phyloP scores from a whole-genome alignment of 495 filamentous ascomycete genomes.

The Stereocaulon alpinum region DNA sequence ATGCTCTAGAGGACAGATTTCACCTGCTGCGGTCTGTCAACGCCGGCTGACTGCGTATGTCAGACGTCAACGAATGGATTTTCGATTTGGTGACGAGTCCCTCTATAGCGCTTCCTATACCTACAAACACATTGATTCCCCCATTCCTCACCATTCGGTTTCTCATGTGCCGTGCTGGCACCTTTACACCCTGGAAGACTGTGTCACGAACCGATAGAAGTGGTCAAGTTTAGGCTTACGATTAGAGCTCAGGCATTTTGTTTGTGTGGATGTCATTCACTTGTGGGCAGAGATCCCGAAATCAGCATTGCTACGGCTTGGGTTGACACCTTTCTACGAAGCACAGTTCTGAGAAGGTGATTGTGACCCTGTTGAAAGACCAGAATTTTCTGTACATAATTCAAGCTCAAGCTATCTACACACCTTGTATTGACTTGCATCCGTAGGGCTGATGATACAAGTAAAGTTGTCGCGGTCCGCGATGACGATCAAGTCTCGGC shows the following conservation, averaged over 20 bases:
- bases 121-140: not conserved
- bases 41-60: not conserved
- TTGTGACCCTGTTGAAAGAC: not conserved
- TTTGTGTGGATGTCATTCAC: not conserved
- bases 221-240: conserved; percentile 6
- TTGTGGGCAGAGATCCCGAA: too few species aligned
- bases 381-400: not conserved
- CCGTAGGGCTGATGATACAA: not conserved
- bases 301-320: not conserved
- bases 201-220: conserved; percentile 2
- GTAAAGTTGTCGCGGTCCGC: not conserved
- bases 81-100: conserved; percentile 5
- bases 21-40: not conserved
- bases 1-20: not conserved
- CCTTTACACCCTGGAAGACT: not conserved
- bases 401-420: not conserved
- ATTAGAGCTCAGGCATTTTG: conserved; percentile 6
- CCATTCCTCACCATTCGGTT: not conserved
- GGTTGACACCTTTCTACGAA: not conserved
- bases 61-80: not conserved
- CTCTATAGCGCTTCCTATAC: conserved; percentile 4
- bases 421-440: not conserved
- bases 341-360: not conserved
- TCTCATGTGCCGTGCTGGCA: conserved; percentile 1
- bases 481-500: not conserved